Evolutionary conservation across 192 early-diverging fungal species (phyloP), one percentile per base, ranked within the genome.

Genomic region (Coemansia sp.): DNA sequence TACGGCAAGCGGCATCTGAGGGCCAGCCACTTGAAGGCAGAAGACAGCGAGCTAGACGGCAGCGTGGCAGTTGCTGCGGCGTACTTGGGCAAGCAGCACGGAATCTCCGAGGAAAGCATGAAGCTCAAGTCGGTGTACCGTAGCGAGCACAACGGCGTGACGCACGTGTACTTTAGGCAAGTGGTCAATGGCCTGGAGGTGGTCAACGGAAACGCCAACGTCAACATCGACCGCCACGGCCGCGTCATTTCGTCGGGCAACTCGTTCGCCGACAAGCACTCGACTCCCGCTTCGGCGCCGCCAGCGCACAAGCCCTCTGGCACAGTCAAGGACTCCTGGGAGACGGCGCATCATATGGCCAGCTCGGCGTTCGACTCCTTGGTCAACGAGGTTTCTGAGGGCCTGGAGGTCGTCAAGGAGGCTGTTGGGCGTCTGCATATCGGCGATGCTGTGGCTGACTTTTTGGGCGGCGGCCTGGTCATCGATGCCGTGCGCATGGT

Each of bases 121-220:
- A 68, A 84, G 17, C 86, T 94, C 64, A 87, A 91, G 58, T 86
- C 88, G 71, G 73, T 86, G 10, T 92, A 93, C 75, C 81, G 72
- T 19, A 90, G 90, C 7, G 79, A 89, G 14, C 87, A 89, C 71
- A 75, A 68, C 27, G 85, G 86, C 38, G 72, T 89, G 59, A 84
- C 88, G 37, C 89, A 90, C 70, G 85, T 92, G 57, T 87, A 90
- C 75, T 68, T 89, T 36, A 78, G 85, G 53, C 90, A 90, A 61
- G 67, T 82, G 10, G 41, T 84, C 62, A 70, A 76, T 38, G 90
- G 87, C 6, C 34, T 88, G 0, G 81, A 84, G 68, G 78, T 92
- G 14, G 74, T 77, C 63, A 92, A 92, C 68, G 87, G 77, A 57
- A 86, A 88, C 46, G 87, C 80, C 19, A 88, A 86, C 68, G 85